Evolutionary conservation across 2,329 filamentous ascomycete genomes (phyloP), one percentile per base, ranked within the genome.

Genomic region (Microdochium nivale): DNA sequence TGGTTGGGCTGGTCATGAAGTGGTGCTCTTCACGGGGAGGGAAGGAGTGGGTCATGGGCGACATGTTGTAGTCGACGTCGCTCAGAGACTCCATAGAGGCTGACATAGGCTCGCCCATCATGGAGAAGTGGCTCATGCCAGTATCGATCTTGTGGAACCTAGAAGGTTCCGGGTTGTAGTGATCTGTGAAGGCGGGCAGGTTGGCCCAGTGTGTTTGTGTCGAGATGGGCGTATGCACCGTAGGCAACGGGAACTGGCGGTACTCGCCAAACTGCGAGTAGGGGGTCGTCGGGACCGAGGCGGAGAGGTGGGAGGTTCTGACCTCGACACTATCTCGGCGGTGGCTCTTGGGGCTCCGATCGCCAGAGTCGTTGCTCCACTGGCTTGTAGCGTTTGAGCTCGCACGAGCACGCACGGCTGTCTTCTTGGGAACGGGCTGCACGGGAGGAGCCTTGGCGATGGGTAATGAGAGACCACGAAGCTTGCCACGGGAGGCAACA

Each of bases 401-500:
- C 43, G 77, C 71, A 52, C 76, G 68, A 23, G 70, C 63, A 50
- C 76, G 70, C 13, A 70, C 61, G 13, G 74, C 62, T 10, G 70
- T 55, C 64, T 78, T 78, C 68, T 80, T 81, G 49, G 66, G 62
- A 52, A 73, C 67, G 49, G 69, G 71, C 44, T 73, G 67, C 59
- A 80, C 78, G 0, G 79, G 79, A 23, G 79, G 76, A 10, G 79
- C 70, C 65, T 83, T 83, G 52, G 81, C 82, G 55, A 86, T 78
- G 53, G 82, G 82, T 53, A 95, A 75, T 52, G 91, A 91, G 59
- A 96, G 77, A 37, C 92, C 92, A 55, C 92, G 83, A 56, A 97
- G 83, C 75, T 97, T 97, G 65, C 92, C 92, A 63, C 92, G 85
- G 70, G 91, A 96, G 52, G 92, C 92, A 53, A 97, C 92, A 49